Evolutionary conservation across 805 yeast genomes (phyloP), one percentile per base, ranked within the genome.

Genomic region (Yarrowia sp.): DNA sequence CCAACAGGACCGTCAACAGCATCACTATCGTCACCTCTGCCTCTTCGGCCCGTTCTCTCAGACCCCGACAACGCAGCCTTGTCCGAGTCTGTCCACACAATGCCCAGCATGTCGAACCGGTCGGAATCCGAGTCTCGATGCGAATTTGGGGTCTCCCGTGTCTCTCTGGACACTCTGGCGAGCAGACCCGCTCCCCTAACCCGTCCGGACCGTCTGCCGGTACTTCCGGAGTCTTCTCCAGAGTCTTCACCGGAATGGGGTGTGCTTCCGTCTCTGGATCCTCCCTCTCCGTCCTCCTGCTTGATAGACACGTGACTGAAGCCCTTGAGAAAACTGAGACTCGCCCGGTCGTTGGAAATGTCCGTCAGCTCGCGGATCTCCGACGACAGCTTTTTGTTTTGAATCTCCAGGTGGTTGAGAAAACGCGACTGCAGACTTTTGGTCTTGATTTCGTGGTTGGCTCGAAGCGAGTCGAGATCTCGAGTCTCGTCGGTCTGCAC

Each of bases 111-210:
- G 15, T 51, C 60, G 28, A 51, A 51, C 9, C 45, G 22, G 35
- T 51, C 60, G 15, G 60, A 51, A 28, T 51, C 60, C 44, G 60
- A 51, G 22, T 51, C 60, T 33, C 60, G 60, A 22, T 38, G 60
- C 33, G 45, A 38, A 51, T 51, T 28, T 14, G 44, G 44, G 28
- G 44, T 38, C 44, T 51, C 60, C 14, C 60, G 35, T 2, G 60
- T 10, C 15, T 51, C 60, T 2, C 60, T 18, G 8, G 60, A 38
- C 33, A 51, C 44, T 3, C 60, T 43, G 1, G 60, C 60, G 10
- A 51, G 22, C n/a, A 51, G 28, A n/a, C 43, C 43, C 1, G 44
- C 44, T 22, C 60, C 60, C 22, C 44, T 28, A 15, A 38, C 44
- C 8, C 60, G 44, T 22, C 60, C 44, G 8, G 38, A 31, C 0